phyloP scores from a whole-genome alignment of 306 rosid genomes.

The Astragalus glycyphyllos region DNA sequence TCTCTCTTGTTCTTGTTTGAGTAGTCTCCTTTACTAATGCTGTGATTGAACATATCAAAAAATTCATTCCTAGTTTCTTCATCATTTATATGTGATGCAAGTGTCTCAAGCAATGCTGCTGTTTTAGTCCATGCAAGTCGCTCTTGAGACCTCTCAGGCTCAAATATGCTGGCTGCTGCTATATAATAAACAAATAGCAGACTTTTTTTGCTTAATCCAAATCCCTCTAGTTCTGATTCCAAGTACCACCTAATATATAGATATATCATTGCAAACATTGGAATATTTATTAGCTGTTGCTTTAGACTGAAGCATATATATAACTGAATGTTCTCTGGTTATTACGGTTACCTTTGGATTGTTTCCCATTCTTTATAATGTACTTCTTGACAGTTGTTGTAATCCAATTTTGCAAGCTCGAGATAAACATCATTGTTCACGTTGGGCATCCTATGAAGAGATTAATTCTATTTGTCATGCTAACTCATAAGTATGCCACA shows the following conservation, averaged over 20 bases:
- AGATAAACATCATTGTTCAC: slow-evolving; percentile 72
- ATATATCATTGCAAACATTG: not conserved
- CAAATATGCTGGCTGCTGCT: slow-evolving; percentile 73
- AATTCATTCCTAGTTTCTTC: slow-evolving; percentile 49
- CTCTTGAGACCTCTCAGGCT: slow-evolving; percentile 69
- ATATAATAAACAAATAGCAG: slow-evolving; percentile 63
- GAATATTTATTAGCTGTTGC: not conserved
- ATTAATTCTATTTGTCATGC: not conserved
- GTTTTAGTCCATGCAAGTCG: slow-evolving; percentile 83
- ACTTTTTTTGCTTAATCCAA: slow-evolving; percentile 59
- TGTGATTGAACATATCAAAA: slow-evolving; percentile 48
- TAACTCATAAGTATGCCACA: not conserved
- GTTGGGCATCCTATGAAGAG: slow-evolving; percentile 62
- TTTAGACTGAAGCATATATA: slow-evolving; percentile 1
- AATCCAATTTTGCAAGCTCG: slow-evolving; percentile 80
- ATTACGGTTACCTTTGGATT: slow-evolving; percentile 57
- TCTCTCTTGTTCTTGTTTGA: slow-evolving; percentile 37
- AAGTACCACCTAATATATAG: slow-evolving; percentile 65
- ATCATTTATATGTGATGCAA: slow-evolving; percentile 46
- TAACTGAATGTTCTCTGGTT: not conserved
- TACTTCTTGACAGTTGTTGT: slow-evolving; percentile 72
- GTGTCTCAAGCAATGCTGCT: slow-evolving; percentile 48
- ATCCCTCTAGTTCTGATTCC: slow-evolving; percentile 58
- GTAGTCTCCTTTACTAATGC: slow-evolving; percentile 24
- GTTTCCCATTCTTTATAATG: slow-evolving; percentile 71